Evolutionary conservation across 192 early-diverging fungal genomes (phyloP), one percentile per base, ranked within the genome.

Genomic region (Spizellomyces punctatus): DNA sequence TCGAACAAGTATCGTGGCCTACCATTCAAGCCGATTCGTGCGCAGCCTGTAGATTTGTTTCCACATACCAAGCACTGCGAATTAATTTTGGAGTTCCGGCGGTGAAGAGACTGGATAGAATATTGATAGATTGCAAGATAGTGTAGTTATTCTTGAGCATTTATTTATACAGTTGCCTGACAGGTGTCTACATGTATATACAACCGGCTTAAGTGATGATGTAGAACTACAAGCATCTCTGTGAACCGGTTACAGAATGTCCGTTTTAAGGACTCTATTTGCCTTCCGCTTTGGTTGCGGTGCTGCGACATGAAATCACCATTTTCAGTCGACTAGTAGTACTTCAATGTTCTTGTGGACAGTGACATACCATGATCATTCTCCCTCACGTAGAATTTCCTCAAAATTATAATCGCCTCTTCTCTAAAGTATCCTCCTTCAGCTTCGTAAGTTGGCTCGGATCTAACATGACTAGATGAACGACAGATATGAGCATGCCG

Each of bases 311-410:
- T 9, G 17, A 9, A 16, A 6, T 55, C 58, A 59, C 4, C 12
- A 17, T 5, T 50, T 16, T 10, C 8, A 14, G 48, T 36, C 0
- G 27, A 21, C 8, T 10, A 6, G 10, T 27, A 46, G 12, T 21
- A 46, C 2, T 14, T n/a, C 44, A 21, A 9, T 6, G 64, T 56
- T 22, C 16, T 48, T 16, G 27, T 49, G 27, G 27, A 36, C 7
- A 42, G 22, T 22, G 19, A 59, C 69, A 71, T 84, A 92, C 93
- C 96, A 79, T 90, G 78, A 6, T 85, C 79, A 69, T 99, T 99
- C 69, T 99, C 95, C 44, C 90, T 83, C 10, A 99, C 78, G 80
- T 98, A 99, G 72, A 99, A 99, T 73, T 87, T 88, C 42, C 96
- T 80, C 46, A 99, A 78, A 58, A 96, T 73, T 50, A 95, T 76